A percentile compares a stretch with the other conserved stretches of the same genome.
Evolutionary conservation across 345 rosid genomes (phyloP).

Genomic region (Zanthoxylum bungeanum): DNA sequence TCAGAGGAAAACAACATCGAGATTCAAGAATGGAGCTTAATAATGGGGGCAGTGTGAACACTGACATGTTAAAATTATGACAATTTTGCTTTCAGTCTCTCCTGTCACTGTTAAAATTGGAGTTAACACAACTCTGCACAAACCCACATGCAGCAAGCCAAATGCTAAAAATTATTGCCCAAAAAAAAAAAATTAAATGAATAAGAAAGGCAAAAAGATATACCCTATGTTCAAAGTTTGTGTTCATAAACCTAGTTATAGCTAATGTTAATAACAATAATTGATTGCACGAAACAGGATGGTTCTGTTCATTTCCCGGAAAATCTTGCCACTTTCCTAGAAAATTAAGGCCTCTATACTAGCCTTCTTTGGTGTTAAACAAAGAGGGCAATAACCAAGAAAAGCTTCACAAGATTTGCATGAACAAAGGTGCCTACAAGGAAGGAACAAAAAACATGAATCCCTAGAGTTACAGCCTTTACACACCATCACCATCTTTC

Average conservation of each 20-base stretch:
- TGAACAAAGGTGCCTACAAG: slow-evolving; percentile 89
- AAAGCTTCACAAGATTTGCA: slow-evolving; percentile 57
- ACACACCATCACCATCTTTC: slow-evolving; percentile 29
- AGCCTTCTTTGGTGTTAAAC: slow-evolving; percentile 64
- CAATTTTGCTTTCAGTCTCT: too few relatives aligned
- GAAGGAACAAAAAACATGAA: slow-evolving; percentile 76
- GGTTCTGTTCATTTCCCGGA: slow-evolving; percentile 22
- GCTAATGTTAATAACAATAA: neutral
- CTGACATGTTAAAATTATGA: too few relatives aligned
- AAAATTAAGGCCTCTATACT: slow-evolving; percentile 63
- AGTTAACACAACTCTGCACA: too few relatives aligned
- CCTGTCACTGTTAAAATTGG: too few relatives aligned
- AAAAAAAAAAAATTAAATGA: too few relatives aligned
- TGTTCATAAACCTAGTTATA: neutral
- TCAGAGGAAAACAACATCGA: too few relatives aligned
- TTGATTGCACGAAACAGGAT: neutral
- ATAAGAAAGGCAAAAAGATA: too few relatives aligned
- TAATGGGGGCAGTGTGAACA: too few relatives aligned
- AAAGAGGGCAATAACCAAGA: slow-evolving; percentile 68
- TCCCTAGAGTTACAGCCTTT: slow-evolving; percentile 43
- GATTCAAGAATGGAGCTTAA: too few relatives aligned
- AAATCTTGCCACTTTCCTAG: slow-evolving; percentile 24
- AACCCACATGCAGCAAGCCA: too few relatives aligned
- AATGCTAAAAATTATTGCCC: too few relatives aligned
- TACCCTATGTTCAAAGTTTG: too few relatives aligned